These are phyloP conservation scores for Capillidium rhysosporum DNA, from an alignment of 371 early-diverging fungal genomes.

Conservation along the genomic window DNA sequence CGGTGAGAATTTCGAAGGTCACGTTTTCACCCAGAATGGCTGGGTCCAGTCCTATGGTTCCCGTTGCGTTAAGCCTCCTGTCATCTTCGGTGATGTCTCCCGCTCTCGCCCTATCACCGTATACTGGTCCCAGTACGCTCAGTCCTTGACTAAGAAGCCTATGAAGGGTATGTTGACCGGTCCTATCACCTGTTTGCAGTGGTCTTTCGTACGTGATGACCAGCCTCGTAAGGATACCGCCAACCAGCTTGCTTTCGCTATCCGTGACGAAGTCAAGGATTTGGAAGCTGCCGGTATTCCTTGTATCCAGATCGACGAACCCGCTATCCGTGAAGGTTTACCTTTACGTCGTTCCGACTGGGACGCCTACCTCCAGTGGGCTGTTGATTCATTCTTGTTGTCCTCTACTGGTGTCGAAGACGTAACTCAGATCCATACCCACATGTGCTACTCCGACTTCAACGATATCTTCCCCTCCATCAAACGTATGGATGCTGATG, in stretches of 20 bases:
- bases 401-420: conserved; percentile 71
- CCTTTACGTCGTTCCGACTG: conserved; percentile 62
- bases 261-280: conserved; percentile 89
- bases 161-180: conserved; percentile 96
- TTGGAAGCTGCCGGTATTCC: conserved; percentile 81
- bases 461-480: conserved; percentile 92
- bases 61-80: conserved; percentile 84
- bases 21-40: conserved; percentile 80
- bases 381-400: conserved; percentile 83
- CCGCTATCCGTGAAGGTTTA: conserved; percentile 94
- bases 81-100: conserved; percentile 80
- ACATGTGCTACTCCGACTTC: conserved; percentile 96
- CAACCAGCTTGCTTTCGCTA: conserved; percentile 81
- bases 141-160: conserved; percentile 64
- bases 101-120: conserved; percentile 87
- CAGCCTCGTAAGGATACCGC: conserved; percentile 68
- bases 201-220: conserved; percentile 96
- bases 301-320: conserved; percentile 94
- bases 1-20: conserved; percentile 68
- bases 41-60: conserved; percentile 96
- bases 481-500: conserved; percentile 79
- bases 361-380: conserved; percentile 83
- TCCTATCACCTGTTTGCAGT: conserved; percentile 85
- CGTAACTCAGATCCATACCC: conserved; percentile 89
- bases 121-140: conserved; percentile 58